Percentiles rank a stretch among this genome's conserved stretches.
phyloP scores from a whole-genome alignment of 2,329 filamentous ascomycete genomes.

The Aspergillus floridensis region DNA sequence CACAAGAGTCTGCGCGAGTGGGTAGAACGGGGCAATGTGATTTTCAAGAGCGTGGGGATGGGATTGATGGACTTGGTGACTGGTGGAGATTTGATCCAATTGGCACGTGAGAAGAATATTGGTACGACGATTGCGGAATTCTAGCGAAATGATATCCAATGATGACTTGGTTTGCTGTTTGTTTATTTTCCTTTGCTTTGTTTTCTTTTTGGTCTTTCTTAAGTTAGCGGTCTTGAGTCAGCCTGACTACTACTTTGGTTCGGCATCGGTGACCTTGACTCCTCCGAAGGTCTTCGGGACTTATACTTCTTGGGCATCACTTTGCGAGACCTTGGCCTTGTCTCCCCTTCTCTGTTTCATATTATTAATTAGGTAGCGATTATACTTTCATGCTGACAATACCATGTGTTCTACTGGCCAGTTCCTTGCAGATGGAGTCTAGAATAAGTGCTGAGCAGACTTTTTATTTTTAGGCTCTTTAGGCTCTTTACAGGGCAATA shows the following conservation, averaged over 20 bases:
- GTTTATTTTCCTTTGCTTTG: background rate
- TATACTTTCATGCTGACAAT: background rate
- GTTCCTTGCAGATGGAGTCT: no score
- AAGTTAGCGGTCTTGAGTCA: no score
- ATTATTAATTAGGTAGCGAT: background rate
- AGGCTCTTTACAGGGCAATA: background rate
- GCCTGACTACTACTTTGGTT: background rate
- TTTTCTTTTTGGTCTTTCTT: background rate
- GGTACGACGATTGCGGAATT: constrained; percentile 51
- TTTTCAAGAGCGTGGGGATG: constrained; percentile 68
- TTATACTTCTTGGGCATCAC: background rate
- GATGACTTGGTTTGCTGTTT: background rate
- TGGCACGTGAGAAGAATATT: constrained; percentile 56
- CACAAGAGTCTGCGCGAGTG: constrained; percentile 54
- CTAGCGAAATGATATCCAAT: constrained; percentile 18
- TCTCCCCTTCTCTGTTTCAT: background rate
- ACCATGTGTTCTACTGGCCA: background rate
- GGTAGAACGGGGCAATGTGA: constrained; percentile 62
- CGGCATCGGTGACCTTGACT: background rate
- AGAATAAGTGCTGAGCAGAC: no score
- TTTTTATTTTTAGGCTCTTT: no score
- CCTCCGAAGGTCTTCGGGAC: background rate
- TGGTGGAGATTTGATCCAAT: constrained; percentile 55
- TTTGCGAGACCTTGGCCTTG: background rate
- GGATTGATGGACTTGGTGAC: constrained; percentile 68